phyloP scores from a whole-genome alignment of 2,329 filamentous ascomycete genomes.

The Alternaria ventricosa region DNA sequence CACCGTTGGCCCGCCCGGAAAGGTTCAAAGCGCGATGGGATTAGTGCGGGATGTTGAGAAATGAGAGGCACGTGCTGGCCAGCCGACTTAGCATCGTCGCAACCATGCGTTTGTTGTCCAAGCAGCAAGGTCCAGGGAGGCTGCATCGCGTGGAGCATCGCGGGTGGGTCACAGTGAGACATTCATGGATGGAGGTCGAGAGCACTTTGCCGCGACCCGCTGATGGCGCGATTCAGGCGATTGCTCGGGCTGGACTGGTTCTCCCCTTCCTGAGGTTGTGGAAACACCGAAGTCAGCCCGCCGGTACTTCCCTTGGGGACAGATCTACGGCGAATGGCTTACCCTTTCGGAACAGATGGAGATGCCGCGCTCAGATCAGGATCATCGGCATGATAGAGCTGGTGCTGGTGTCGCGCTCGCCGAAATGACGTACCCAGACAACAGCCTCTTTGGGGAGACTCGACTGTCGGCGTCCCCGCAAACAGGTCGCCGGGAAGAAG shows the following conservation, averaged over 20 bases:
- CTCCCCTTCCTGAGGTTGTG: neutral
- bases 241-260: slow-evolving; percentile 5
- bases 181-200: slow-evolving; percentile 5
- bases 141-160: slow-evolving; percentile 7
- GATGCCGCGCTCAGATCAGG: neutral
- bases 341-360: neutral
- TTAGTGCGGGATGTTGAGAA: slow-evolving; percentile 8
- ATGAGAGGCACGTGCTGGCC: neutral
- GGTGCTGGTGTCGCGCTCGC: neutral
- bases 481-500: slow-evolving; percentile 10
- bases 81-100: neutral
- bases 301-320: neutral
- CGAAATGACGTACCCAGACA: neutral
- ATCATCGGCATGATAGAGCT: neutral
- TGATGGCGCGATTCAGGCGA: slow-evolving; percentile 11
- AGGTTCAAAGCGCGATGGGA: slow-evolving; percentile 1
- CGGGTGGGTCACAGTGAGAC: slow-evolving; percentile 7
- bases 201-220: slow-evolving; percentile 17
- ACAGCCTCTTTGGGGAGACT: neutral
- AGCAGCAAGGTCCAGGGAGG: slow-evolving; percentile 3
- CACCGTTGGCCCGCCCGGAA: slow-evolving; percentile 8
- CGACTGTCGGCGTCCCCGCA: slow-evolving; percentile 7
- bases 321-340: neutral
- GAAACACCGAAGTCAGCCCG: slow-evolving; percentile 3
- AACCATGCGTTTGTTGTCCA: neutral